Percentiles rank a stretch among this genome's conserved stretches.
These are phyloP conservation scores for Pseudozyma thailandica DNA, from an alignment of 1,284 basidiomycete genomes.

Conservation along the genomic window DNA sequence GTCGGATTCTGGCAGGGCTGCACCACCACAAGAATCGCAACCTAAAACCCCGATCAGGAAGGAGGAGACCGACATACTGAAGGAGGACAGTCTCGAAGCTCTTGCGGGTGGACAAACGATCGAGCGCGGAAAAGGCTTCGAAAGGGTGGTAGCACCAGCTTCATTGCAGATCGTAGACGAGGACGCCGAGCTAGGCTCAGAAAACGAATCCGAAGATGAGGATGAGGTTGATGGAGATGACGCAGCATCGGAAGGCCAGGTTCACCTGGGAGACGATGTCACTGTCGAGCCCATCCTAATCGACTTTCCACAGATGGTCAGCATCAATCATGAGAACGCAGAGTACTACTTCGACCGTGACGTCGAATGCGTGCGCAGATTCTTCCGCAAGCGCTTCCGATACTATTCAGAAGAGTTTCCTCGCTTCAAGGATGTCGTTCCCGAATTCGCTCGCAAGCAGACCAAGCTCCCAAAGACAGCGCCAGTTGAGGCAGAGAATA, in stretches of 20 bases:
- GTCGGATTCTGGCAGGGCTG: constrained; percentile 18
- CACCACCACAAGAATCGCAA: constrained; percentile 14
- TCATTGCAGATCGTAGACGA: constrained; percentile 21
- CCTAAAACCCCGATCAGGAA: constrained; percentile 4
- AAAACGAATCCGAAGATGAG: constrained; percentile 46
- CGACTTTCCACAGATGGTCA: constrained; percentile 99
- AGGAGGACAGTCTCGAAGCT: constrained; percentile 7
- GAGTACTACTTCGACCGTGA: constrained; percentile 99
- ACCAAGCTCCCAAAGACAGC: constrained; percentile 32
- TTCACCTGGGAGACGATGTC: constrained; percentile 80
- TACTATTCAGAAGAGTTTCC: constrained; percentile 92
- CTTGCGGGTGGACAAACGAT: constrained; percentile 32
- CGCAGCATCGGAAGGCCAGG: constrained; percentile 73
- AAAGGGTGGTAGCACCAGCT: constrained; percentile 45
- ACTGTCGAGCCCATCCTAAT: constrained; percentile 87
- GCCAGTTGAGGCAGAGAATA: constrained; percentile 1
- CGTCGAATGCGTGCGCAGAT: constrained; percentile 92
- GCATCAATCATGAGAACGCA: constrained; percentile 93
- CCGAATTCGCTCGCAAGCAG: constrained; percentile 29
- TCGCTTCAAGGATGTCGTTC: constrained; percentile 55
- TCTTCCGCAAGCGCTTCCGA: constrained; percentile 90
- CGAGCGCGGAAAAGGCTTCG: constrained; percentile 61
- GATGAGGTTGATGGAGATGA: constrained; percentile 69
- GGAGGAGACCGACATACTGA: background rate
- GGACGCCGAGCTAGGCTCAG: constrained; percentile 3